These are phyloP conservation scores for Aspergillus biplanus DNA, from an alignment of 495 filamentous ascomycete genomes.

Conservation along the genomic window DNA sequence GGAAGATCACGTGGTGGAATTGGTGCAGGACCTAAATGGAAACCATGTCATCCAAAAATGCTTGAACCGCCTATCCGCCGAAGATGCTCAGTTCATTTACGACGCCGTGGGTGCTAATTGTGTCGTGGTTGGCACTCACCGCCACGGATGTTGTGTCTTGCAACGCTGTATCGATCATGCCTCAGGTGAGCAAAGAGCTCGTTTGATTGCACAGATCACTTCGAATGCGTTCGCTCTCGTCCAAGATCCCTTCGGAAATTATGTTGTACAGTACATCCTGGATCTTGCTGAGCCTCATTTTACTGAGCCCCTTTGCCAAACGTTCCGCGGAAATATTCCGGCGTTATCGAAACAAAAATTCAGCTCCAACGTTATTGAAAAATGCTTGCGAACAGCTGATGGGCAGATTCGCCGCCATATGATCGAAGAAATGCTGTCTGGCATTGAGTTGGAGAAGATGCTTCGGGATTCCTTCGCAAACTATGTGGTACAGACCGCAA, in stretches of 20 bases:
- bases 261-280: slow-evolving; percentile 97
- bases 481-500: slow-evolving; percentile 95
- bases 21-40: slow-evolving; percentile 96
- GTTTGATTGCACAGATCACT: slow-evolving; percentile 84
- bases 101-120: slow-evolving; percentile 85
- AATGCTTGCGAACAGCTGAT: slow-evolving; percentile 85
- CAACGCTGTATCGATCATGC: slow-evolving; percentile 98
- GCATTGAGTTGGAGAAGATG: slow-evolving; percentile 79
- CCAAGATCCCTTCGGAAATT: slow-evolving; percentile 97
- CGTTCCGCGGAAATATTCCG: slow-evolving; percentile 74
- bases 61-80: slow-evolving; percentile 81
- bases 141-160: slow-evolving; percentile 96
- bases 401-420: slow-evolving; percentile 71
- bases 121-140: slow-evolving; percentile 91
- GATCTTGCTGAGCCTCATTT: slow-evolving; percentile 83
- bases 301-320: slow-evolving; percentile 79
- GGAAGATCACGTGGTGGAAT: slow-evolving; percentile 75
- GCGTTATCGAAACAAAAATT: slow-evolving; percentile 95
- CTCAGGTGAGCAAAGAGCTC: slow-evolving; percentile 82
- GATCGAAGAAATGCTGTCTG: slow-evolving; percentile 77
- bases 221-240: slow-evolving; percentile 79
- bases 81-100: slow-evolving; percentile 94
- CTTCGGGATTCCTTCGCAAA: slow-evolving; percentile 92
- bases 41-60: slow-evolving; percentile 99
- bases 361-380: slow-evolving; percentile 98